Evolutionary conservation across 73 alveolate genomes (phyloP).

Genomic region (Breviolum minutum): DNA sequence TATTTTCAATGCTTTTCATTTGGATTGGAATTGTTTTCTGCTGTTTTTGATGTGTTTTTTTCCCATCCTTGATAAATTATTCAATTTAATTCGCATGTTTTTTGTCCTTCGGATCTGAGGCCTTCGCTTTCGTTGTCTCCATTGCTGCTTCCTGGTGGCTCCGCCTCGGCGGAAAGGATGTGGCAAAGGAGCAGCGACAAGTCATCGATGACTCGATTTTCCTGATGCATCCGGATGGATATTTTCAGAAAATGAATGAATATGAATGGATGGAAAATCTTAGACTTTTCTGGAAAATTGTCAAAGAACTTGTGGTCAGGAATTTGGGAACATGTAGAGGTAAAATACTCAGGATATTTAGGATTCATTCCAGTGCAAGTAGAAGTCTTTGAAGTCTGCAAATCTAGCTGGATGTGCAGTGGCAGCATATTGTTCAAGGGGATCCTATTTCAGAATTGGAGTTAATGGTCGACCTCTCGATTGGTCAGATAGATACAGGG

Average conservation of each 20-base stretch:
- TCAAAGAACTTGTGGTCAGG: too few relatives aligned
- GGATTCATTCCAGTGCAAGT: too few relatives aligned
- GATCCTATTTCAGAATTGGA: not conserved
- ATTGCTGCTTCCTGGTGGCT: slow-evolving; percentile 82
- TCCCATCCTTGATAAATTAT: too few relatives aligned
- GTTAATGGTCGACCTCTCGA: too few relatives aligned
- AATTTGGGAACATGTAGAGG: too few relatives aligned
- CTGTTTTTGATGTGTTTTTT: too few relatives aligned
- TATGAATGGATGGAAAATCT: not conserved
- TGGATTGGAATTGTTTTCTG: too few relatives aligned
- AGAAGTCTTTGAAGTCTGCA: too few relatives aligned
- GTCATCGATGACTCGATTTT: not conserved
- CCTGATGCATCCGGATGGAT: not conserved
- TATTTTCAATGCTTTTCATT: too few relatives aligned
- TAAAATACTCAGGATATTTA: too few relatives aligned
- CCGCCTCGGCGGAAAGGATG: slow-evolving; percentile 60
- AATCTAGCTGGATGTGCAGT: too few relatives aligned
- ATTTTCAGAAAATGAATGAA: not conserved
- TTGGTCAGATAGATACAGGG: not conserved
- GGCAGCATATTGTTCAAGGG: too few relatives aligned
- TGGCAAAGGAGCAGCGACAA: slow-evolving; percentile 41
- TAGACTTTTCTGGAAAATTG: not conserved
- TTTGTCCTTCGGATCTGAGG: not conserved
- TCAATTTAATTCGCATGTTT: not conserved
- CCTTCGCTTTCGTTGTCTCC: slow-evolving; percentile 21